Evolutionary conservation across 192 early-diverging fungal species (phyloP).

Genomic region (Backusella parvicylindrica): DNA sequence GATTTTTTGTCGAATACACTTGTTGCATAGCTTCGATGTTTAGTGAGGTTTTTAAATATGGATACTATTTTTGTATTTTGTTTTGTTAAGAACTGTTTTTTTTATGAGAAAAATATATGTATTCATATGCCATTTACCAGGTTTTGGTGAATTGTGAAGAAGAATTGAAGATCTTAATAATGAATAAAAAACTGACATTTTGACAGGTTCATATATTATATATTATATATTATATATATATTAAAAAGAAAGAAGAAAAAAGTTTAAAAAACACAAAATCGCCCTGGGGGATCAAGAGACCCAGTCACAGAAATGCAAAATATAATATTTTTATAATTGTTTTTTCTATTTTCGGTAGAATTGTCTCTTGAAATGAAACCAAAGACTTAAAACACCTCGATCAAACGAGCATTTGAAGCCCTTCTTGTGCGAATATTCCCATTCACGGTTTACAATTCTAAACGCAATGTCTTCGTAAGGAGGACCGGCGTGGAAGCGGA

Average conservation of each 20-base stretch:
- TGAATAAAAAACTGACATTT: neutral
- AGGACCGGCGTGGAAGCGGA: slow-evolving; percentile 91
- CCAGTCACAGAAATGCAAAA: neutral
- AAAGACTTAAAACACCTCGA: slow-evolving; percentile 74
- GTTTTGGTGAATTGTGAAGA: neutral
- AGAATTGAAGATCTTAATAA: neutral
- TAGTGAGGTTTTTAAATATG: neutral
- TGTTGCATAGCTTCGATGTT: neutral
- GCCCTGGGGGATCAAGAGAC: neutral
- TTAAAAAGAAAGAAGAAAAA: neutral
- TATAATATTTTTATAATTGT: too few species aligned
- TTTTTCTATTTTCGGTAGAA: slow-evolving; percentile 67
- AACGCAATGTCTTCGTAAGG: slow-evolving; percentile 90
- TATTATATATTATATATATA: too few species aligned
- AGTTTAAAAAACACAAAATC: neutral
- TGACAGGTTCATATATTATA: neutral
- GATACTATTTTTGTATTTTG: neutral
- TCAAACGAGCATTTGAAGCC: slow-evolving; percentile 81
- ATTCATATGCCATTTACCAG: neutral
- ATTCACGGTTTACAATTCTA: slow-evolving; percentile 92
- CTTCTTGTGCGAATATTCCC: slow-evolving; percentile 91
- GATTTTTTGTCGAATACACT: slow-evolving; percentile 8
- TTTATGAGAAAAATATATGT: neutral
- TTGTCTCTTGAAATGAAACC: slow-evolving; percentile 83
- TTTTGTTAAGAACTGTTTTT: neutral